phyloP scores from a whole-genome alignment of 768 basidiomycete species.

The Suillus discolor region DNA sequence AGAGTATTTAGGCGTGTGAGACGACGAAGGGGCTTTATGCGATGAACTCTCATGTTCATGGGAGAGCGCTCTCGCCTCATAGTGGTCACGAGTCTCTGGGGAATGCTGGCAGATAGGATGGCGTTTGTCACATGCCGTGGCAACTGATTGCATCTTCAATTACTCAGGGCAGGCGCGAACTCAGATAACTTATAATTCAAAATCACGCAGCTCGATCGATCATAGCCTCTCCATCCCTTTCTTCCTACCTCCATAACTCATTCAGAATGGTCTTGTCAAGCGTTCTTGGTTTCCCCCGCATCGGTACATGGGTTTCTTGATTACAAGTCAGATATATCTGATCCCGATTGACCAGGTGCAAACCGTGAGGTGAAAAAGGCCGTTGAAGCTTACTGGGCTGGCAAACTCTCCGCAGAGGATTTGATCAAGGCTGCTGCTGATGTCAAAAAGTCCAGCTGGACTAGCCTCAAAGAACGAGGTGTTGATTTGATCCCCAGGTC shows the following conservation, averaged over 20 bases:
- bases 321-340: constrained; percentile 1
- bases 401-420: constrained; percentile 85
- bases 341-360: constrained; percentile 54
- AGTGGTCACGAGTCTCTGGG: too few relatives aligned
- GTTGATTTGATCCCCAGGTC: constrained; percentile 94
- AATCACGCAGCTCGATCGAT: constrained; percentile 22
- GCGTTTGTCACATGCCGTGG: constrained; percentile 1
- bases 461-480: constrained; percentile 76
- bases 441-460: constrained; percentile 89
- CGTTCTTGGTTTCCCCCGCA: constrained; percentile 92
- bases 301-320: constrained; percentile 49
- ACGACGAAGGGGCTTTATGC: constrained; percentile 9
- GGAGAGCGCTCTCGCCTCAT: neutral
- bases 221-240: constrained; percentile 15
- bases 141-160: constrained; percentile 20
- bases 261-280: constrained; percentile 73
- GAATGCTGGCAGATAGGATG: neutral
- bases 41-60: constrained; percentile 23
- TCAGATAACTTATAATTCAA: constrained; percentile 22
- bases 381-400: constrained; percentile 97
- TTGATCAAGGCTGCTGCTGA: constrained; percentile 87
- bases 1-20: constrained; percentile 9
- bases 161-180: constrained; percentile 36
- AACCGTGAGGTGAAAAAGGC: constrained; percentile 98
- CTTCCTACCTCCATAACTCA: constrained; percentile 20